phyloP scores from a whole-genome alignment of 805 yeast genomes.

The Yarrowia sp. region DNA sequence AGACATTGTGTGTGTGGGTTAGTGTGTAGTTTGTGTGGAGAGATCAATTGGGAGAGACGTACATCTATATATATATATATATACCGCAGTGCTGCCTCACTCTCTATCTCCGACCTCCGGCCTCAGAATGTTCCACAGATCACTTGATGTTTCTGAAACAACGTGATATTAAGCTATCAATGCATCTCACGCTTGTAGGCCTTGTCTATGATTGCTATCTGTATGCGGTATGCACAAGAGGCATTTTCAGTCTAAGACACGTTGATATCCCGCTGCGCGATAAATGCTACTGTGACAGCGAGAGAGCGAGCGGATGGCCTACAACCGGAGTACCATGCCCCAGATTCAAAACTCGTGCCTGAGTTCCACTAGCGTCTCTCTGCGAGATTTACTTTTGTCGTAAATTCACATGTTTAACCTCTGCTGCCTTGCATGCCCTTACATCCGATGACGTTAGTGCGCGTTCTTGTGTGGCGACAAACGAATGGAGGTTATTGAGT shows the following conservation, averaged over 20 bases:
- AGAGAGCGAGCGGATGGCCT: no score
- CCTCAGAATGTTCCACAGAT: slow-evolving; percentile 3
- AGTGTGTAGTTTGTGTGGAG: background rate
- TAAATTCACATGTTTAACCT: slow-evolving; percentile 6
- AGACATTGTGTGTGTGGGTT: slow-evolving; percentile 12
- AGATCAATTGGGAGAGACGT: background rate
- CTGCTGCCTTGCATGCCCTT: slow-evolving; percentile 28
- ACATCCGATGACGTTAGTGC: slow-evolving; percentile 5
- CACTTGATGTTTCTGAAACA: slow-evolving; percentile 28
- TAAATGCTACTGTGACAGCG: background rate
- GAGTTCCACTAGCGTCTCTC: background rate
- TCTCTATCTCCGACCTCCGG: background rate
- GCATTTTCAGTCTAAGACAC: slow-evolving; percentile 19
- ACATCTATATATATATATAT: background rate
- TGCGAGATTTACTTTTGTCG: slow-evolving; percentile 7
- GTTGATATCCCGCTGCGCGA: slow-evolving; percentile 17
- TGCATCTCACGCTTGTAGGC: background rate
- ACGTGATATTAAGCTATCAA: slow-evolving; percentile 11
- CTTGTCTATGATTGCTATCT: slow-evolving; percentile 9
- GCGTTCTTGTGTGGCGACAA: background rate
- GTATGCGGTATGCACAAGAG: slow-evolving; percentile 13
- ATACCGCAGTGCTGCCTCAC: slow-evolving; percentile 9
- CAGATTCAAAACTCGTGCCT: background rate
- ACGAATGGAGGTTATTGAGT: background rate
- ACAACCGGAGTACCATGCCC: background rate